These are phyloP conservation scores for Dryas octopetala DNA, from an alignment of 306 rosid species.

Conservation along the genomic window DNA sequence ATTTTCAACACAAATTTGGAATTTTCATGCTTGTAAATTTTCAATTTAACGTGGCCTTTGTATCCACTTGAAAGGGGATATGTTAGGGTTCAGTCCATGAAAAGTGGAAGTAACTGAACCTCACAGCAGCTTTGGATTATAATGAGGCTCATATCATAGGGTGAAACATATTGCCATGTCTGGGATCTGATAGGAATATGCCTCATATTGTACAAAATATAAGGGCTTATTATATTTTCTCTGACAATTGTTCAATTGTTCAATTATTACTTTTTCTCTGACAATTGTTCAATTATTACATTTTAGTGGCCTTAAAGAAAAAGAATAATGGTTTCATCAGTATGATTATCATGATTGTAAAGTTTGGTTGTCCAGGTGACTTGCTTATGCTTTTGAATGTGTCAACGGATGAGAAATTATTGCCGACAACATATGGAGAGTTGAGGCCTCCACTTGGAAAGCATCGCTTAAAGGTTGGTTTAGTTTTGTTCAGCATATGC, in stretches of 20 bases:
- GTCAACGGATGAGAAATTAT: slow-evolving; percentile 67
- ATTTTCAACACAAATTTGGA: not conserved
- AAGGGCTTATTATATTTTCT: not conserved
- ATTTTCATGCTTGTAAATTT: not conserved
- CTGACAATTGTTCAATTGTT: not conserved
- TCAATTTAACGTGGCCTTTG: slow-evolving; percentile 11
- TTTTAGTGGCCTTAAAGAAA: not conserved
- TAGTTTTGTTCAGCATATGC: not conserved
- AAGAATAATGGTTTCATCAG: not conserved
- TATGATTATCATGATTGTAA: not conserved
- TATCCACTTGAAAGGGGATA: not conserved
- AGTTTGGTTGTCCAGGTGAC: slow-evolving; percentile 59
- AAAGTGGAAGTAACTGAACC: slow-evolving; percentile 5
- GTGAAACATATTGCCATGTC: not conserved
- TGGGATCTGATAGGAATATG: not conserved
- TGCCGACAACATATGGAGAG: slow-evolving; percentile 94
- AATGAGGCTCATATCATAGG: not conserved
- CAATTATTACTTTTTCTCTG: not conserved
- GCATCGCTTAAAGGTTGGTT: slow-evolving; percentile 88
- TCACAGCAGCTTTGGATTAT: not conserved
- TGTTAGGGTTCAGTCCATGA: slow-evolving; percentile 7
- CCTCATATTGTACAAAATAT: not conserved
- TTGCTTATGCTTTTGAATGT: slow-evolving; percentile 76
- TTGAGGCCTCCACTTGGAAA: slow-evolving; percentile 98
- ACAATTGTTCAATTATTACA: not conserved